Percentiles rank a stretch among this genome's conserved stretches.
Evolutionary conservation across 352 stramenopile species (phyloP).

Genomic region (Phytophthora tubulina): DNA sequence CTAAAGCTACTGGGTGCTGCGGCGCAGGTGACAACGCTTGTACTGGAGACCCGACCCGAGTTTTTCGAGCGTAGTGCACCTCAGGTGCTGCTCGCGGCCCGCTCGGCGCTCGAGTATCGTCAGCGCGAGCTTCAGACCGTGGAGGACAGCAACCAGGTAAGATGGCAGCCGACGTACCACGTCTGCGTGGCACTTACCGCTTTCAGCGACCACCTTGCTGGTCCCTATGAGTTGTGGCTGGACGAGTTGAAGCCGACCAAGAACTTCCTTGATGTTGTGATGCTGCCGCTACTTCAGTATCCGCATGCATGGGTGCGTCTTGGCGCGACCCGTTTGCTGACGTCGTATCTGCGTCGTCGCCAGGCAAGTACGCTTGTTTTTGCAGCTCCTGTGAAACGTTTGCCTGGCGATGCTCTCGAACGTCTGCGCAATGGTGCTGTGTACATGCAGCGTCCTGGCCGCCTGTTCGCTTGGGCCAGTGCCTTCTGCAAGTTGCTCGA

Average conservation of each 20-base stretch:
- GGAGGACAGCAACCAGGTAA: conserved; percentile 53
- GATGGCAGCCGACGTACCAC: conserved; percentile 77
- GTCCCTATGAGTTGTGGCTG: conserved; percentile 74
- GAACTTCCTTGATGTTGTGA: conserved; percentile 58
- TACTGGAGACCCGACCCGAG: conserved; percentile 78
- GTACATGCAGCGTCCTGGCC: conserved; percentile 65
- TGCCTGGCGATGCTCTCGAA: conserved; percentile 27
- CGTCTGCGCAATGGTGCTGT: conserved; percentile 45
- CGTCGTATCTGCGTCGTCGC: conserved; percentile 73
- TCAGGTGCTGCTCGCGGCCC: conserved; percentile 53
- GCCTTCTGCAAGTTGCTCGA: conserved; percentile 79
- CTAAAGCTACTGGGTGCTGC: conserved; percentile 75
- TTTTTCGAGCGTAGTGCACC: conserved; percentile 75
- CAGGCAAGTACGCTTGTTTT: conserved; percentile 55
- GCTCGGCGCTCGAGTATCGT: conserved; percentile 47
- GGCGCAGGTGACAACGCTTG: conserved; percentile 77
- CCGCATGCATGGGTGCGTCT: conserved; percentile 83
- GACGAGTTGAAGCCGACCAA: conserved; percentile 30
- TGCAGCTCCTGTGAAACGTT: conserved; percentile 40
- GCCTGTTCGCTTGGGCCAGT: conserved; percentile 71
- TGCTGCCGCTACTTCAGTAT: conserved; percentile 73
- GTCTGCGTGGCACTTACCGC: conserved; percentile 69
- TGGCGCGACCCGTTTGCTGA: conserved; percentile 62
- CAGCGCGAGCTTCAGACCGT: conserved; percentile 54
- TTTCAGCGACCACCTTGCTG: conserved; percentile 71